phyloP scores from a whole-genome alignment of 2,329 filamentous ascomycete genomes.

The Fusarium sp. region DNA sequence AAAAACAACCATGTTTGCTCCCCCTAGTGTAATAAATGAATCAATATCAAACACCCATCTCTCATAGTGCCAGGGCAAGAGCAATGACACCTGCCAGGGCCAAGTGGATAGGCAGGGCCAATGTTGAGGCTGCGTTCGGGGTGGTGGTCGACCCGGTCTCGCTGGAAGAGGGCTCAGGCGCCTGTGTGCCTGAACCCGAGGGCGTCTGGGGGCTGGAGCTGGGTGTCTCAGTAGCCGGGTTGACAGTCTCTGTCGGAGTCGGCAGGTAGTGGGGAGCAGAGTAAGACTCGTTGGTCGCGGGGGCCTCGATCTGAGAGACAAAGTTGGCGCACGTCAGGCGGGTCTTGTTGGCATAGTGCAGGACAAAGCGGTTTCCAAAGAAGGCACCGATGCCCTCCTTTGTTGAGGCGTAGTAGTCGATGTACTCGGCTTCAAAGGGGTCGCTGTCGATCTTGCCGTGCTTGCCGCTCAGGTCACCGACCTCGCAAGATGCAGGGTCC shows the following conservation, averaged over 20 bases:
- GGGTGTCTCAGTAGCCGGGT: slow-evolving; percentile 20
- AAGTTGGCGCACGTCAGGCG: slow-evolving; percentile 76
- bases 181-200: slow-evolving; percentile 10
- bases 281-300: slow-evolving; percentile 28
- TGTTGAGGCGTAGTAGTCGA: slow-evolving; percentile 70
- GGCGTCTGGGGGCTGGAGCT: slow-evolving; percentile 11
- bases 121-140: slow-evolving; percentile 32
- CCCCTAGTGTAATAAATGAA: slow-evolving; percentile 23
- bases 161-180: slow-evolving; percentile 17
- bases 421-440: slow-evolving; percentile 63
- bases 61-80: slow-evolving; percentile 27
- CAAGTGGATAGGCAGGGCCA: slow-evolving; percentile 23
- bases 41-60: background rate
- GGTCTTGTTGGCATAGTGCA: slow-evolving; percentile 74
- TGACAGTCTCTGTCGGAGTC: slow-evolving; percentile 36
- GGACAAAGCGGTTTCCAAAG: slow-evolving; percentile 73
- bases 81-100: slow-evolving; percentile 27
- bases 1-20: slow-evolving; percentile 7
- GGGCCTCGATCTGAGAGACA: slow-evolving; percentile 37
- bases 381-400: slow-evolving; percentile 63
- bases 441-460: slow-evolving; percentile 69
- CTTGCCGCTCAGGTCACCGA: slow-evolving; percentile 83
- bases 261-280: slow-evolving; percentile 33
- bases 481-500: slow-evolving; percentile 75
- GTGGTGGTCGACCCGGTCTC: slow-evolving; percentile 12